Evolutionary conservation across 2,329 filamentous ascomycete species (phyloP).

Genomic region (Hirsutella minnesotensis): DNA sequence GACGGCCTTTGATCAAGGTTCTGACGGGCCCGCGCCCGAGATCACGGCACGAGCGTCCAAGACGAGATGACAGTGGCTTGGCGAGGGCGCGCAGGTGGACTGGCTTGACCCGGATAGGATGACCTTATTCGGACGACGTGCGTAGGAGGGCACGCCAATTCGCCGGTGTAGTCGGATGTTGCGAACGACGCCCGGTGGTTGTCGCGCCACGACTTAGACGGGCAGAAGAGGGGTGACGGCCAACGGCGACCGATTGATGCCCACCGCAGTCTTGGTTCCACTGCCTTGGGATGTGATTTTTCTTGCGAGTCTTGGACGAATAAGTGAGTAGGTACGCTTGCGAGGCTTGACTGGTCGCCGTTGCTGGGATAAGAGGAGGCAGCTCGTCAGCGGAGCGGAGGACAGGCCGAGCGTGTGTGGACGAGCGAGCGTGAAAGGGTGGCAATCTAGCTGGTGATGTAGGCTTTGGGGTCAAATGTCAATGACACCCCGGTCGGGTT

Average conservation of each 20-base stretch:
- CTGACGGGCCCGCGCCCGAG: neutral
- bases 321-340: too few species aligned
- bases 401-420: neutral
- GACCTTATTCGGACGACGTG: neutral
- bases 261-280: neutral
- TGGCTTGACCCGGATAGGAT: neutral
- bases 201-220: neutral
- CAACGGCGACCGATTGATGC: neutral
- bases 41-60: neutral
- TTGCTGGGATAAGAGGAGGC: too few species aligned
- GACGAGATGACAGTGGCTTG: neutral
- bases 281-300: neutral
- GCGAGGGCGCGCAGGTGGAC: neutral
- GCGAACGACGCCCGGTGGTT: neutral
- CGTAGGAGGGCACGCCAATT: too few species aligned
- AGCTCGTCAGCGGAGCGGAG: neutral
- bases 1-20: neutral
- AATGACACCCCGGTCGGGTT: conserved; percentile 1
- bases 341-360: too few species aligned
- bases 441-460: conserved; percentile 1
- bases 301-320: too few species aligned
- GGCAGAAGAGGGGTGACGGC: neutral
- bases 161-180: neutral
- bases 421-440: neutral
- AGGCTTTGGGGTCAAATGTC: neutral